These are phyloP conservation scores for Nemania sp. DNA, from an alignment of 2,329 filamentous ascomycete genomes.

Conservation along the genomic window DNA sequence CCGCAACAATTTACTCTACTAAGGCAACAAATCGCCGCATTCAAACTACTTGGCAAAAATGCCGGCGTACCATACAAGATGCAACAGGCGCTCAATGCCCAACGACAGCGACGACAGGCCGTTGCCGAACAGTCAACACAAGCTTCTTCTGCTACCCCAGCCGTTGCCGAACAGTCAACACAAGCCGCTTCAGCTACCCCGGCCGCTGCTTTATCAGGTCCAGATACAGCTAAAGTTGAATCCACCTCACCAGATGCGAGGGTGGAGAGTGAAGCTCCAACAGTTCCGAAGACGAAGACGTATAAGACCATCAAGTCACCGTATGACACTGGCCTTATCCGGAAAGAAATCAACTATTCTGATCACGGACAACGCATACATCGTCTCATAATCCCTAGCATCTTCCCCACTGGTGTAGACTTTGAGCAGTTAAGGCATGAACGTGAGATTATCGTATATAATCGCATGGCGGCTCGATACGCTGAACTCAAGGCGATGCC, in stretches of 20 bases:
- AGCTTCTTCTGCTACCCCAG: conserved; percentile 53
- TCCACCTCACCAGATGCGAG: conserved; percentile 50
- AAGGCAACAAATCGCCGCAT: conserved; percentile 88
- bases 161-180: conserved; percentile 60
- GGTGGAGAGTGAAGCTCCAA: conserved; percentile 50
- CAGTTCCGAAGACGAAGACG: conserved; percentile 57
- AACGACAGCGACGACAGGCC: conserved; percentile 74
- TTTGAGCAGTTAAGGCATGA: conserved; percentile 87
- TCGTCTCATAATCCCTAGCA: conserved; percentile 83
- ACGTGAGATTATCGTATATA: conserved; percentile 88
- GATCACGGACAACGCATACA: conserved; percentile 82
- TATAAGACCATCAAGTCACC: conserved; percentile 84
- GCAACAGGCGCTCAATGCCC: conserved; percentile 85
- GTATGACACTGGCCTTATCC: conserved; percentile 67
- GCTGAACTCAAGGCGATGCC: conserved; percentile 85
- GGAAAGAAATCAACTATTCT: conserved; percentile 77
- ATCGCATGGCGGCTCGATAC: conserved; percentile 87
- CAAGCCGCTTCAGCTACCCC: conserved; percentile 54
- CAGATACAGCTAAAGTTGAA: conserved; percentile 51
- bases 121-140: conserved; percentile 62
- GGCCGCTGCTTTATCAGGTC: conserved; percentile 57
- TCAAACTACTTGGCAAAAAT: conserved; percentile 91
- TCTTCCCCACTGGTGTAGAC: conserved; percentile 90
- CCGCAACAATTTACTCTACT: conserved; percentile 83
- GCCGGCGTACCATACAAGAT: conserved; percentile 81